These are phyloP conservation scores for Centella asiatica DNA, from an alignment of 129 eudicot species.

Conservation along the genomic window DNA sequence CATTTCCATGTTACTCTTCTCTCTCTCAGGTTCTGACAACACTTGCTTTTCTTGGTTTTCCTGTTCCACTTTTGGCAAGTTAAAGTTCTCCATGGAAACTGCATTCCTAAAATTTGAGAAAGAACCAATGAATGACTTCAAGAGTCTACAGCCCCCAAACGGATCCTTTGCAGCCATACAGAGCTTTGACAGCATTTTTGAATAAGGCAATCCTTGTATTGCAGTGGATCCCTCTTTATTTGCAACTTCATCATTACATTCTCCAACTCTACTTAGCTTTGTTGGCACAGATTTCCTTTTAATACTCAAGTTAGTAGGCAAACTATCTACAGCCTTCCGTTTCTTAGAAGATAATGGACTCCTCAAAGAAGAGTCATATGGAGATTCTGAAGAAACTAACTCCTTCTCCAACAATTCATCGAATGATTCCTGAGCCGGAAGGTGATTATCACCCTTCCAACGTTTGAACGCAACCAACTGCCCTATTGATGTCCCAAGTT, in stretches of 20 bases:
- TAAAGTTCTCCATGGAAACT: constrained; percentile 12
- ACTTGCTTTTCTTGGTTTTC: constrained; percentile 20
- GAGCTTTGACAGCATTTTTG: constrained; percentile 38
- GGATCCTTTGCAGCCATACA: constrained; percentile 44
- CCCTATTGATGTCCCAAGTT: constrained; percentile 28
- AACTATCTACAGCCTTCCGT: constrained; percentile 14
- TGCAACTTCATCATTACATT: constrained; percentile 14
- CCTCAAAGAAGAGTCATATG: constrained; percentile 19
- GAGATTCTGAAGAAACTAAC: constrained; percentile 8
- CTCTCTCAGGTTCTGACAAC: constrained; percentile 16
- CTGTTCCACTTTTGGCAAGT: background rate
- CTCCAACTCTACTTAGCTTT: constrained; percentile 9
- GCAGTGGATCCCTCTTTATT: constrained; percentile 3
- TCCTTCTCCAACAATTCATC: no score
- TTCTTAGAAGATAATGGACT: constrained; percentile 23
- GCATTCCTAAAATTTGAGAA: constrained; percentile 40
- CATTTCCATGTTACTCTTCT: background rate
- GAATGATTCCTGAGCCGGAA: no score
- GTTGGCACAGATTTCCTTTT: background rate
- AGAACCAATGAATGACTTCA: constrained; percentile 22
- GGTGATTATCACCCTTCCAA: constrained; percentile 45
- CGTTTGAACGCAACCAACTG: constrained; percentile 49
- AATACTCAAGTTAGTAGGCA: background rate
- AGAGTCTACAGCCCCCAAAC: constrained; percentile 16
- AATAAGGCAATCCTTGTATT: constrained; percentile 8